These are phyloP conservation scores for Raphidocelis subcapitata DNA, from an alignment of 139 green algal species.

Conservation along the genomic window DNA sequence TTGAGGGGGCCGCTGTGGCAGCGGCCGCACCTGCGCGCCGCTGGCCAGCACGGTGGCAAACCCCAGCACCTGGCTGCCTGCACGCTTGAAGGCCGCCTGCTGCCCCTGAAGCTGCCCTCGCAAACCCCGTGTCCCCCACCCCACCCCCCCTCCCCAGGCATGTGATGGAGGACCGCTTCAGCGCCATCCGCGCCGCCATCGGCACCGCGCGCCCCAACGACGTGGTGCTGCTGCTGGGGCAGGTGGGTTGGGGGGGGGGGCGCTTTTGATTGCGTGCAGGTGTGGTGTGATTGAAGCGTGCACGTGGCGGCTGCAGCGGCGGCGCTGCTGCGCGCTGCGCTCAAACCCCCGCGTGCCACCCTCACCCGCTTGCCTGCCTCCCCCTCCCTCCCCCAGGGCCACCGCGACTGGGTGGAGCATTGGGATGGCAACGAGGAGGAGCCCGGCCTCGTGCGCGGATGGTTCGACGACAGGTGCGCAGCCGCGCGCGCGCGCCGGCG, in stretches of 20 bases:
- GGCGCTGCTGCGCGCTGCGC: slow-evolving; percentile 30
- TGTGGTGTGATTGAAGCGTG: slow-evolving; percentile 36
- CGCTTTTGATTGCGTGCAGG: slow-evolving; percentile 41
- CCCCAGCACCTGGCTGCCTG: no score
- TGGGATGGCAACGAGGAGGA: slow-evolving; percentile 43
- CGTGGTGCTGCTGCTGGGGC: slow-evolving; percentile 88
- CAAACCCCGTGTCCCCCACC: neutral
- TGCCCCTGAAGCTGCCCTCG: neutral
- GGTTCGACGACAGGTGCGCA: slow-evolving; percentile 79
- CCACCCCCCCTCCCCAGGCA: slow-evolving; percentile 42
- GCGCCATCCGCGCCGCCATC: slow-evolving; percentile 94
- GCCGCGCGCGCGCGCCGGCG: neutral
- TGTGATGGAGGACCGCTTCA: slow-evolving; percentile 75
- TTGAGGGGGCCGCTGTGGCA: neutral
- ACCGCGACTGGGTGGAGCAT: slow-evolving; percentile 68
- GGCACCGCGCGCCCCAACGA: slow-evolving; percentile 82
- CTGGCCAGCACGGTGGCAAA: neutral
- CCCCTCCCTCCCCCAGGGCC: neutral
- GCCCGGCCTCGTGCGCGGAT: slow-evolving; percentile 54
- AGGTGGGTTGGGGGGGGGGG: no score
- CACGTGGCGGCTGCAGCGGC: no score
- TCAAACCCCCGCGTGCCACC: neutral
- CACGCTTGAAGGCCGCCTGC: no score
- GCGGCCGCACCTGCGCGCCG: neutral
- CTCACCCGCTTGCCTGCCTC: neutral